A percentile compares a stretch with the other conserved stretches of the same genome.
phyloP scores from a whole-genome alignment of 768 basidiomycete genomes.

The Leucogyrophana mollusca region DNA sequence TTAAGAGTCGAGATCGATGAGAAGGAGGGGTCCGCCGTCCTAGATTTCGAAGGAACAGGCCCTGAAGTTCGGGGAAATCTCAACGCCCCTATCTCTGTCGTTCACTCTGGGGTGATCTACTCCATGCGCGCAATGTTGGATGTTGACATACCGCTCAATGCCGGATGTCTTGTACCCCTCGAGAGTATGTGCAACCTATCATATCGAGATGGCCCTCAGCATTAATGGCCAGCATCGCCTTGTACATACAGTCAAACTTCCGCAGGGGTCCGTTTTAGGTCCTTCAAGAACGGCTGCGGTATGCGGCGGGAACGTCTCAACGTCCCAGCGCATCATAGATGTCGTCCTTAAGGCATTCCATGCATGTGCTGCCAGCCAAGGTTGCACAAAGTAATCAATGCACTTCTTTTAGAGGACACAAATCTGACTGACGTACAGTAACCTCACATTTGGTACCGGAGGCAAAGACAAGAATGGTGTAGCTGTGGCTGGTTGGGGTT shows the following conservation, averaged over 20 bases:
- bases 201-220: too few species aligned
- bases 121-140: constrained; percentile 88
- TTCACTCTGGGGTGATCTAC: constrained; percentile 86
- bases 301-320: constrained; percentile 90
- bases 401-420: background rate
- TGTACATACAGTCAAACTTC: constrained; percentile 63
- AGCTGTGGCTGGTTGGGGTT: constrained; percentile 82
- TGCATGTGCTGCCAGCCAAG: constrained; percentile 90
- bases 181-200: constrained; percentile 49
- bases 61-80: constrained; percentile 83
- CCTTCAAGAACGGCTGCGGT: constrained; percentile 89
- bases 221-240: constrained; percentile 8
- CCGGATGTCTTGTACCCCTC: constrained; percentile 87
- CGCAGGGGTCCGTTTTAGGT: constrained; percentile 71
- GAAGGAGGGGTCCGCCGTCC: constrained; percentile 67
- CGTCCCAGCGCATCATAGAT: constrained; percentile 92
- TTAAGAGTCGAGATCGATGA: constrained; percentile 78
- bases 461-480: constrained; percentile 84
- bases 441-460: constrained; percentile 85
- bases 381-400: constrained; percentile 78
- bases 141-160: constrained; percentile 88
- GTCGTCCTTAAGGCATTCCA: constrained; percentile 92
- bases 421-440: constrained; percentile 40
- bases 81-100: constrained; percentile 83
- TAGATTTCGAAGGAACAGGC: constrained; percentile 86